phyloP scores from a whole-genome alignment of 805 yeast genomes.

The Blastobotrys peoriensis region DNA sequence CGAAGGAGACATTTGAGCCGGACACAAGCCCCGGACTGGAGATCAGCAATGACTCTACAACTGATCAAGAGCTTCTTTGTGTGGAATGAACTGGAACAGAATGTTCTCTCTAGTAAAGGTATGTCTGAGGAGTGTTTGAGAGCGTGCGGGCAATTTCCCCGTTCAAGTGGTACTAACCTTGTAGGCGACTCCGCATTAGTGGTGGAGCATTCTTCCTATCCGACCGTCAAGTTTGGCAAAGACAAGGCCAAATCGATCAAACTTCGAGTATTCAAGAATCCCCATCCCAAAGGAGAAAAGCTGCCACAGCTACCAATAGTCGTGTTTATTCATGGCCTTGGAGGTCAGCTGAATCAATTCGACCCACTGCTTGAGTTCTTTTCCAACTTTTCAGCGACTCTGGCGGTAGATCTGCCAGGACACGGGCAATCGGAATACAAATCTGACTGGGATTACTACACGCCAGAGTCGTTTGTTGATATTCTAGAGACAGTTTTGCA shows the following conservation, averaged over 20 bases:
- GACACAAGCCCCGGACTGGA: too few relatives aligned
- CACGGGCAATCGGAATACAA: slow-evolving; percentile 48
- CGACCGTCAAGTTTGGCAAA: background rate
- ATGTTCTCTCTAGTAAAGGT: slow-evolving; percentile 14
- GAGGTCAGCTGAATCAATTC: slow-evolving; percentile 85
- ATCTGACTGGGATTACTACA: slow-evolving; percentile 33
- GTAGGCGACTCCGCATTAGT: slow-evolving; percentile 4
- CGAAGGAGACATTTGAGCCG: too few relatives aligned
- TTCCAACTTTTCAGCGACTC: slow-evolving; percentile 54
- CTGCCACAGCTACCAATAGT: slow-evolving; percentile 46
- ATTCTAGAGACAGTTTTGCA: slow-evolving; percentile 33
- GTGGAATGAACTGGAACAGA: slow-evolving; percentile 16
- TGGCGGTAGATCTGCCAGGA: slow-evolving; percentile 82
- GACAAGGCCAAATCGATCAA: slow-evolving; percentile 5
- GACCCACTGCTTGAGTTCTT: slow-evolving; percentile 63
- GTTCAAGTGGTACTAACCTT: too few relatives aligned
- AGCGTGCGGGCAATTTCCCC: too few relatives aligned
- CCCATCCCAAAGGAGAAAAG: slow-evolving; percentile 25
- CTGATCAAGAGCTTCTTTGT: slow-evolving; percentile 14
- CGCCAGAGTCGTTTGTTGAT: slow-evolving; percentile 35
- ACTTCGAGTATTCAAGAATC: slow-evolving; percentile 21
- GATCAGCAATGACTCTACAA: slow-evolving; percentile 4
- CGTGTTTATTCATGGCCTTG: slow-evolving; percentile 78
- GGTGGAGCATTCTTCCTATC: slow-evolving; percentile 3
- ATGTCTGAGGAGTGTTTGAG: too few relatives aligned